phyloP scores from a whole-genome alignment of 495 filamentous ascomycete genomes.

The Letharia lupina region DNA sequence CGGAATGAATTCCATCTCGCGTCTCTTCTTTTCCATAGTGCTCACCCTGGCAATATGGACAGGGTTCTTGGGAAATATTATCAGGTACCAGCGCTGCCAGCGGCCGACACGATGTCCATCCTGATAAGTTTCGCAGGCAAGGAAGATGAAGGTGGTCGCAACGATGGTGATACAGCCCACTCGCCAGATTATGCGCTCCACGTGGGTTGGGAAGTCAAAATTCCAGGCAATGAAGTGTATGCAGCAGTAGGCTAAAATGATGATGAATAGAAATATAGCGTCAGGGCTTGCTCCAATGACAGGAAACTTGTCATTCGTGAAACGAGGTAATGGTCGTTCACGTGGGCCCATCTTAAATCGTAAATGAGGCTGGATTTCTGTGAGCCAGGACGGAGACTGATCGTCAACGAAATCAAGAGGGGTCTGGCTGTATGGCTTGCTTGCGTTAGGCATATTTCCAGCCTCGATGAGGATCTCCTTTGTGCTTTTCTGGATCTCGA shows the following conservation, averaged over 20 bases:
- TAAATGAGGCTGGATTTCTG: constrained; percentile 70
- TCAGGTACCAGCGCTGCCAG: constrained; percentile 26
- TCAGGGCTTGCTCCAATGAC: constrained; percentile 25
- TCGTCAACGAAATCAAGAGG: constrained; percentile 35
- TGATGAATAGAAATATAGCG: constrained; percentile 19
- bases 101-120: constrained; percentile 26
- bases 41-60: constrained; percentile 16
- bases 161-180: constrained; percentile 25
- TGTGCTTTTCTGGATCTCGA: constrained; percentile 20
- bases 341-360: constrained; percentile 33
- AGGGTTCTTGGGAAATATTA: constrained; percentile 20
- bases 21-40: constrained; percentile 24
- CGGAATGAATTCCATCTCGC: constrained; percentile 21
- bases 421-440: constrained; percentile 25
- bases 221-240: constrained; percentile 37
- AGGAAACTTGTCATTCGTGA: constrained; percentile 27
- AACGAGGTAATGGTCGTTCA: constrained; percentile 25
- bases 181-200: constrained; percentile 33
- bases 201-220: constrained; percentile 34
- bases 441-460: constrained; percentile 15
- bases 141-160: constrained; percentile 23
- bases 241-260: constrained; percentile 28
- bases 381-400: constrained; percentile 46
- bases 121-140: constrained; percentile 25
- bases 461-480: constrained; percentile 24